These are phyloP conservation scores for Scedosporium minutisporum DNA, from an alignment of 2,329 filamentous ascomycete genomes.

Conservation along the genomic window DNA sequence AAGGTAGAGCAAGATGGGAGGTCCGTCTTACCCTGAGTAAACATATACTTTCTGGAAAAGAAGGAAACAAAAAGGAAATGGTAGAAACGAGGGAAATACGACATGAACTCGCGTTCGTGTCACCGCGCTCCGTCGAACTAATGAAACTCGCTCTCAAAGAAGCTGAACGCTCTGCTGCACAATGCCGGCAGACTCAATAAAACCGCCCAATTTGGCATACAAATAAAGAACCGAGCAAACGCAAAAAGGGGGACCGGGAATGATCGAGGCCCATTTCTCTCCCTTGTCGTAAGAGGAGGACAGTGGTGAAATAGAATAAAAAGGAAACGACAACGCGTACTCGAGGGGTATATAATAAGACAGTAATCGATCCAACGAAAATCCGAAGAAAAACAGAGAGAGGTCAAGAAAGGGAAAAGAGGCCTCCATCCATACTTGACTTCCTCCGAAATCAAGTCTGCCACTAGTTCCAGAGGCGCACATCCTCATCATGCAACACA, in stretches of 20 bases:
- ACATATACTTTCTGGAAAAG: neutral
- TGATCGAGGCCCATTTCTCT: too few species aligned
- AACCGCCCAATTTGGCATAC: neutral
- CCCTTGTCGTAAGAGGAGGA: too few species aligned
- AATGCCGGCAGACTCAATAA: neutral
- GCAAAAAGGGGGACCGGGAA: neutral
- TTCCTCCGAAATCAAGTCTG: too few species aligned
- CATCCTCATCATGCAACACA: neutral
- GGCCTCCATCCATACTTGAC: neutral
- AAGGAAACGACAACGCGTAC: neutral
- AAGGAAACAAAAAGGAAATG: neutral
- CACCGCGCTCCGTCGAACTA: neutral
- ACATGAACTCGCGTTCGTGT: neutral
- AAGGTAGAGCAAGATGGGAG: too few species aligned
- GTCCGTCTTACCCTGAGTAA: too few species aligned
- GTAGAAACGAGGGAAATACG: neutral
- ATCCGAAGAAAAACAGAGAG: constrained; percentile 2
- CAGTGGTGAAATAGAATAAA: neutral
- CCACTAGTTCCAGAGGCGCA: too few species aligned
- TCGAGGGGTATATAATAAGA: constrained; percentile 4
- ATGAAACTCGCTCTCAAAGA: neutral
- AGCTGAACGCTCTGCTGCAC: neutral
- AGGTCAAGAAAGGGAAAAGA: neutral
- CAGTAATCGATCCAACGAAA: neutral
- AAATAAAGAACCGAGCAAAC: neutral